Base-by-base conservation (phyloP, 1,284 basidiomycete genomes). In the Austroboletus olivaceoglutinosus region DNA sequence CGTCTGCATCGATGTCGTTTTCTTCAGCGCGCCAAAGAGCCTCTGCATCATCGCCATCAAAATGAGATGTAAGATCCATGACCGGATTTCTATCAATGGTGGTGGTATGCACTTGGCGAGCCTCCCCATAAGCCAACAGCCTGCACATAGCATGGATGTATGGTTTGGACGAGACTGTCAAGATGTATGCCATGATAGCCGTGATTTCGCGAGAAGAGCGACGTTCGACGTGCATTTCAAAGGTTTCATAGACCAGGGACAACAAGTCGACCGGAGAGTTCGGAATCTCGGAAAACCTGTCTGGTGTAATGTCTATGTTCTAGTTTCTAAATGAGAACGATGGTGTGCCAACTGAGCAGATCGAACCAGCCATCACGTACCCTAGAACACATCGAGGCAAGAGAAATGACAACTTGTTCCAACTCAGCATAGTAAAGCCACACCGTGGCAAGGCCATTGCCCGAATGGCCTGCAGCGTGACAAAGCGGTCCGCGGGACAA, bases 141-240 rank as follows among this genome's bases (percentile, higher is more conserved):
- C 65, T 68, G 36, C 80, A 80, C 0, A 89, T 62, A 22, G 72
- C 61, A 29, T 73, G 69, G 37, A 89, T 72, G 55, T 87, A 89
- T 43, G 82, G 78, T 16, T 70, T 73, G 0, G 85, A 90, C 1
- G 80, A 73, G 29, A 71, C 69, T 0, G 82, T 81, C 27, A 91
- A 70, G 25, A 89, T 74, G 54, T 80, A 86, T 0, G 86, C 83
- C 36, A 86, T 70, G 1, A 76, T 71, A 0, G 83, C 82, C 7
- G 62, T 72, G 38, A 83, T 70, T 12, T 62, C 56, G 8, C 62
- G 66, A 0, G 74, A 60, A 3, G 85, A 81, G 44, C 74, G 74
- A 9, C 69, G 70, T 45, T 83, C 79, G 9, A 85, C 52, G 48
- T 86, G 80, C 3, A 54, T 56, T 34, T 75, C 62, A 8, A 88